Evolutionary conservation across 2,329 filamentous ascomycete genomes (phyloP).

Genomic region (Diaporthe destruens): DNA sequence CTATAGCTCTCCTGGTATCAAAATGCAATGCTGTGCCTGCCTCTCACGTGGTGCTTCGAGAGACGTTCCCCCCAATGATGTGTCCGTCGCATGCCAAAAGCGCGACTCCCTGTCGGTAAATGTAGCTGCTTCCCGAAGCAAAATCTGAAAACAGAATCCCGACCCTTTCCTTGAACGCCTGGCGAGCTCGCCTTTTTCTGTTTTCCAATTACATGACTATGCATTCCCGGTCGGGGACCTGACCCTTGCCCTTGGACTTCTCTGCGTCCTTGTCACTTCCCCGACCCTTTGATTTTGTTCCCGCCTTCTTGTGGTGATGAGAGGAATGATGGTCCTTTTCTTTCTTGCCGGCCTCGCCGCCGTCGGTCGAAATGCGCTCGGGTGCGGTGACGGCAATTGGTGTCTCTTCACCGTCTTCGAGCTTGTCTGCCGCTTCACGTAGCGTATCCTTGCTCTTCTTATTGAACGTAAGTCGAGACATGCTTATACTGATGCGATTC

Average conservation of each 20-base stretch:
- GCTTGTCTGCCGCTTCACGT: conserved; percentile 47
- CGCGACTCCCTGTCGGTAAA: conserved; percentile 14
- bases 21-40: conserved; percentile 36
- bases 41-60: conserved; percentile 14
- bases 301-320: conserved; percentile 51
- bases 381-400: conserved; percentile 35
- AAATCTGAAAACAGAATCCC: conserved; percentile 10
- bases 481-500: conserved; percentile 67
- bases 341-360: conserved; percentile 44
- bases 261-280: conserved; percentile 49
- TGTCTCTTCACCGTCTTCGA: conserved; percentile 41
- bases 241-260: conserved; percentile 52
- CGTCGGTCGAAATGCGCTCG: conserved; percentile 33
- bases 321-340: conserved; percentile 47
- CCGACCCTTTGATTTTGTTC: conserved; percentile 53
- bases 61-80: not conserved
- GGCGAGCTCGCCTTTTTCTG: conserved; percentile 18
- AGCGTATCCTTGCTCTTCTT: conserved; percentile 66
- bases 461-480: conserved; percentile 66
- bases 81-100: conserved; percentile 14
- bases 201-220: conserved; percentile 56
- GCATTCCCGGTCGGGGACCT: conserved; percentile 61
- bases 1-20: conserved; percentile 36
- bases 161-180: conserved; percentile 34
- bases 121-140: conserved; percentile 26